Percentiles rank a stretch among this genome's conserved stretches.
phyloP scores from a whole-genome alignment of 345 rosid genomes.

The Gossypium longicalyx region DNA sequence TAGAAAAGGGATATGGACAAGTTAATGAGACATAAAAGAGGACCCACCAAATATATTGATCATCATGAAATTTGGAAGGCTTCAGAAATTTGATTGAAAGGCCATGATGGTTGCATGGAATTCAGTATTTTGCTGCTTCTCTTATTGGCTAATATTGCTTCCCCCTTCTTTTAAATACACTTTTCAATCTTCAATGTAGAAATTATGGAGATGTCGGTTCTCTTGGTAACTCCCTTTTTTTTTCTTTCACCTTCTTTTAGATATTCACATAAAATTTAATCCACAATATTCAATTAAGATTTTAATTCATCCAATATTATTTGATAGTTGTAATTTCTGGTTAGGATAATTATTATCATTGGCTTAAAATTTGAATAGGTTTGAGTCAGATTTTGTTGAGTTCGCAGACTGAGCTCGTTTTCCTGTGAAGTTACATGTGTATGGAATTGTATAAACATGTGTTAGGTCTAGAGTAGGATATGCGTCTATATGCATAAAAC shows the following conservation, averaged over 20 bases:
- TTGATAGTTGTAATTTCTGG: no score
- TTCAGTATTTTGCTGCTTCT: slow-evolving; percentile 46
- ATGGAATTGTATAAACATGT: no score
- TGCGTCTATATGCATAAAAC: no score
- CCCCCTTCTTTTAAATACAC: slow-evolving; percentile 36
- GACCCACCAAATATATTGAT: slow-evolving; percentile 49
- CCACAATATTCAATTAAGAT: no score
- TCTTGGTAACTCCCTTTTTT: slow-evolving; percentile 9
- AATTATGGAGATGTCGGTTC: slow-evolving; percentile 51
- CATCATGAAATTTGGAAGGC: slow-evolving; percentile 65
- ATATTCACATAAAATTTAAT: no score
- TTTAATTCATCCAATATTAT: no score
- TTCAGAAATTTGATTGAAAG: slow-evolving; percentile 50
- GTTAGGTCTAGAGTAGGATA: no score
- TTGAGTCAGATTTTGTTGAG: no score
- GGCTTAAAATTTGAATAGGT: no score
- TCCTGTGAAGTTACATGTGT: no score
- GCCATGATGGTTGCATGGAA: slow-evolving; percentile 93
- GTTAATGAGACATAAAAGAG: slow-evolving; percentile 36
- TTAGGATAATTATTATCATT: no score
- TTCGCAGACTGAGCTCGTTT: accelerated
- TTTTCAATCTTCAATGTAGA: slow-evolving; percentile 38
- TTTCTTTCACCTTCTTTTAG: neutral
- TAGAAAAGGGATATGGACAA: slow-evolving; percentile 1
- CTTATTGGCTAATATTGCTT: slow-evolving; percentile 31